phyloP scores from a whole-genome alignment of 179 eudicot genomes.

The Spinacia oleracea region DNA sequence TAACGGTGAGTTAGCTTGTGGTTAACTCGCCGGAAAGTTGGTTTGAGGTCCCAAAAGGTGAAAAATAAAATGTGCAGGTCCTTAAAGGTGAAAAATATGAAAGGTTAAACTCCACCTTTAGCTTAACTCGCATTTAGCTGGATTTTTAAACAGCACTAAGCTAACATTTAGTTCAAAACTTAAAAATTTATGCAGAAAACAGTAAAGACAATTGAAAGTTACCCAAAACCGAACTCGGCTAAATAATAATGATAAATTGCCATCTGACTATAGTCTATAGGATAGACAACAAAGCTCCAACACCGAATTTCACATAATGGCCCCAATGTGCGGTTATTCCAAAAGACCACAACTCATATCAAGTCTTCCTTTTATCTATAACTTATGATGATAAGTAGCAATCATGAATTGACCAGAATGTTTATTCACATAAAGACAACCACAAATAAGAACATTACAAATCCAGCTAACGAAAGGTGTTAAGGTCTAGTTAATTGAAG shows the following conservation, averaged over 20 bases:
- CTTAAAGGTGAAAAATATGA: no score
- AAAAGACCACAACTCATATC: neutral
- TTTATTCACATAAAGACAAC: neutral
- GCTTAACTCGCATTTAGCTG: no score
- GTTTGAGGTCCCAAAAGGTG: no score
- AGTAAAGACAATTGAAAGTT: neutral
- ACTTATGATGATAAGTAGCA: neutral
- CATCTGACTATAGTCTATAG: neutral
- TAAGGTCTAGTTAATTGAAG: neutral
- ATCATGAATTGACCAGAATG: neutral
- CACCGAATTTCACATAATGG: neutral
- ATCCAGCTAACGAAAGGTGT: neutral
- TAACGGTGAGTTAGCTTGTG: no score
- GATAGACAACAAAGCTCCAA: neutral
- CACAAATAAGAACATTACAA: neutral
- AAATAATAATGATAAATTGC: neutral
- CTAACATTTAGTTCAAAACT: neutral
- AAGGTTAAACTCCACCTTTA: no score
- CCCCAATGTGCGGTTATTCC: neutral
- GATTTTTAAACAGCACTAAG: no score
- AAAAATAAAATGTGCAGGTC: no score
- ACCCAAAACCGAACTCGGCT: neutral
- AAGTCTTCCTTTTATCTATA: neutral
- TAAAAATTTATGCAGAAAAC: neutral
- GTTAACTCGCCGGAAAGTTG: no score